phyloP scores from a whole-genome alignment of 805 yeast species.

The Kazachstania bromeliacearum region DNA sequence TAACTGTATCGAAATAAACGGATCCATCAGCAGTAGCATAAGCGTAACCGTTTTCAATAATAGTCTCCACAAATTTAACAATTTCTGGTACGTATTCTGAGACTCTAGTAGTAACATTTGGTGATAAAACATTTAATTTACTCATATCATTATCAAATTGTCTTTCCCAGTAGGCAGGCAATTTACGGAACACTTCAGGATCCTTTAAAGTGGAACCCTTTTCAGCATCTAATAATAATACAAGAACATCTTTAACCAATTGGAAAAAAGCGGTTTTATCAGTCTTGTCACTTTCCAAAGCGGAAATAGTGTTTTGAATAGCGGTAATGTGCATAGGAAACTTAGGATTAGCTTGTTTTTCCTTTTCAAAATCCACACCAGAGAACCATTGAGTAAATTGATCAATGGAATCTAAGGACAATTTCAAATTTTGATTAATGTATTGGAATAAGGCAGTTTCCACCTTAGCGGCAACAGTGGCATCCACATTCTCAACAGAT shows the following conservation, averaged over 20 bases:
- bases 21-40: slow-evolving; percentile 80
- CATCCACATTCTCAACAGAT: slow-evolving; percentile 6
- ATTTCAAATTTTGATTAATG: slow-evolving; percentile 46
- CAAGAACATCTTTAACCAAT: slow-evolving; percentile 62
- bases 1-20: slow-evolving; percentile 87
- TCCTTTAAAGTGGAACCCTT: slow-evolving; percentile 73
- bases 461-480: slow-evolving; percentile 29
- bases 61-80: slow-evolving; percentile 63
- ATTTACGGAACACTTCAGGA: slow-evolving; percentile 68
- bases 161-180: slow-evolving; percentile 85
- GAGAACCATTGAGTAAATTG: slow-evolving; percentile 46
- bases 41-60: slow-evolving; percentile 74
- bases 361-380: slow-evolving; percentile 39
- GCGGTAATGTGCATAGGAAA: slow-evolving; percentile 77
- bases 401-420: slow-evolving; percentile 19
- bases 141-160: slow-evolving; percentile 82
- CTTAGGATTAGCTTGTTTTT: slow-evolving; percentile 61
- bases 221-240: slow-evolving; percentile 61
- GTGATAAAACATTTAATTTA: slow-evolving; percentile 71
- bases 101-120: slow-evolving; percentile 84
- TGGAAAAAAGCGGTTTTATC: slow-evolving; percentile 35
- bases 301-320: slow-evolving; percentile 41
- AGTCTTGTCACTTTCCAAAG: slow-evolving; percentile 18
- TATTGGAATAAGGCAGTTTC: slow-evolving; percentile 40
- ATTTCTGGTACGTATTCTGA: slow-evolving; percentile 94